A percentile compares a stretch with the other conserved stretches of the same genome.
phyloP scores from a whole-genome alignment of 2,329 filamentous ascomycete genomes.

The Pestalotiopsis sp. region DNA sequence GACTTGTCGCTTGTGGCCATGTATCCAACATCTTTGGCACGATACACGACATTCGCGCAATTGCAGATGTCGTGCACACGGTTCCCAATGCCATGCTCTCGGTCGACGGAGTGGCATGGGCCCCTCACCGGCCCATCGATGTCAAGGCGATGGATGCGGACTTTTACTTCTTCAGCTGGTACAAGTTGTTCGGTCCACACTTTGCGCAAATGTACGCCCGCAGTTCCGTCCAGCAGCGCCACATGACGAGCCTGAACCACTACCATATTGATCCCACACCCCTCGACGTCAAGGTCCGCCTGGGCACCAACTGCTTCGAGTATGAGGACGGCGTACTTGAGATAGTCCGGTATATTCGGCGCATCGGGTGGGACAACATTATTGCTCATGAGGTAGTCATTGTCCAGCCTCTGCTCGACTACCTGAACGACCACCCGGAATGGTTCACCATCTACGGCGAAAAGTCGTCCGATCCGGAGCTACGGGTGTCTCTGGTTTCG shows the following conservation, averaged over 20 bases:
- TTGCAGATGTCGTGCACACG: slow-evolving; percentile 27
- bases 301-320: slow-evolving; percentile 46
- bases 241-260: slow-evolving; percentile 16
- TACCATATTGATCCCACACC: slow-evolving; percentile 9
- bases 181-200: slow-evolving; percentile 81
- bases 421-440: slow-evolving; percentile 4
- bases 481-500: slow-evolving; percentile 8
- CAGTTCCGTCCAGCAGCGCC: slow-evolving; percentile 55
- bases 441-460: slow-evolving; percentile 8
- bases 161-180: slow-evolving; percentile 80
- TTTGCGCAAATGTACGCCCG: slow-evolving; percentile 71
- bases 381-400: slow-evolving; percentile 9
- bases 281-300: slow-evolving; percentile 33
- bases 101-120: slow-evolving; percentile 77
- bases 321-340: slow-evolving; percentile 9
- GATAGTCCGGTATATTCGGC: slow-evolving; percentile 9
- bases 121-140: slow-evolving; percentile 72
- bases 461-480: slow-evolving; percentile 10
- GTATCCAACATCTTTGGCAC: slow-evolving; percentile 24
- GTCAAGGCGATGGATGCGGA: slow-evolving; percentile 70
- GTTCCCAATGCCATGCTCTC: slow-evolving; percentile 61
- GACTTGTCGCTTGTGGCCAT: slow-evolving; percentile 51
- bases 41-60: slow-evolving; percentile 22
- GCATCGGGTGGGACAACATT: slow-evolving; percentile 6
- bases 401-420: slow-evolving; percentile 8